Conservation (phyloP, 768 basidiomycete species). For the Melanogaster broomeanus region DNA sequence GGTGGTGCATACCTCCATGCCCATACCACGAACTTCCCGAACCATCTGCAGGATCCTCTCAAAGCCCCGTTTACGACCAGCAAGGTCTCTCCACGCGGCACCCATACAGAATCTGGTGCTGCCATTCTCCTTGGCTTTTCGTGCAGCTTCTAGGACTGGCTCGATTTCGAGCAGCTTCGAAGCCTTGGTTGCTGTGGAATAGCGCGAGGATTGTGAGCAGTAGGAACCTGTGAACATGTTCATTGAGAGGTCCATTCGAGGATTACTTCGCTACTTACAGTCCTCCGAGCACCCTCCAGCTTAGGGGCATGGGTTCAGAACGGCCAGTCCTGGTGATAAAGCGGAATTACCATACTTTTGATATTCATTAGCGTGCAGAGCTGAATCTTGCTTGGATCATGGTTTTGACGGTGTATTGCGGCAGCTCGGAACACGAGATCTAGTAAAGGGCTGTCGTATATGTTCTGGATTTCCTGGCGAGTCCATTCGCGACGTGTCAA, state of each 20-base stretch:
- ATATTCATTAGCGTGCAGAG: conserved; percentile 98
- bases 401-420: conserved; percentile 78
- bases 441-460: conserved; percentile 85
- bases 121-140: conserved; percentile 93
- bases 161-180: conserved; percentile 85
- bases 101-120: conserved; percentile 99
- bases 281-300: conserved; percentile 97
- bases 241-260: neutral
- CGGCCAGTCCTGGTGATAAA: conserved; percentile 20
- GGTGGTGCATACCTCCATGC: conserved; percentile 99
- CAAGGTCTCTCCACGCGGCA: conserved; percentile 95
- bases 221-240: conserved; percentile 69
- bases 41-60: conserved; percentile 95
- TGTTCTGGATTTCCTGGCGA: conserved; percentile 75
- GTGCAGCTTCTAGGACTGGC: conserved; percentile 90
- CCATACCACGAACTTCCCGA: conserved; percentile 86
- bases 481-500: conserved; percentile 68
- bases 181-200: conserved; percentile 87
- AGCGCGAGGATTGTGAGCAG: conserved; percentile 96
- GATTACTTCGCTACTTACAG: conserved; percentile 53
- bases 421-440: conserved; percentile 89
- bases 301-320: conserved; percentile 32
- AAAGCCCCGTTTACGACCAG: conserved; percentile 91
- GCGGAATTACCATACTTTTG: conserved; percentile 68
- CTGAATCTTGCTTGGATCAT: conserved; percentile 90